phyloP scores from a whole-genome alignment of 805 yeast genomes.

The Dipodascopsis uninucleata region DNA sequence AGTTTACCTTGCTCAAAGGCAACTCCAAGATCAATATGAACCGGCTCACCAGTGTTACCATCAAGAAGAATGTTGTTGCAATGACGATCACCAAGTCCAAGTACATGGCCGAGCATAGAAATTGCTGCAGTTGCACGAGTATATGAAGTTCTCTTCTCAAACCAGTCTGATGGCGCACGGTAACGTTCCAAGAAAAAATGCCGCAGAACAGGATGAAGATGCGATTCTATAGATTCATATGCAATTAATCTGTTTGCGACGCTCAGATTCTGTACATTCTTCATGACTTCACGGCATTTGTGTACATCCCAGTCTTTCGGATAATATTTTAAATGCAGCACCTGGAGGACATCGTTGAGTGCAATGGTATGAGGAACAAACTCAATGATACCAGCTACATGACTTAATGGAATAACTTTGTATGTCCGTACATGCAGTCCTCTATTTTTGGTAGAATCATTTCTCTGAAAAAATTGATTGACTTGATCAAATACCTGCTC shows the following conservation, averaged over 20 bases:
- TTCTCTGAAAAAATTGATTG: constrained; percentile 55
- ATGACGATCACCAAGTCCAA: constrained; percentile 95
- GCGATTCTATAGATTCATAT: constrained; percentile 43
- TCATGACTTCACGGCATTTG: constrained; percentile 64
- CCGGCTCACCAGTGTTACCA: constrained; percentile 77
- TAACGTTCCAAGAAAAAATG: constrained; percentile 67
- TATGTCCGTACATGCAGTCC: constrained; percentile 70
- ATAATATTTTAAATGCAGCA: constrained; percentile 50
- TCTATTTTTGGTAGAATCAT: constrained; percentile 56
- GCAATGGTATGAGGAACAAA: constrained; percentile 78
- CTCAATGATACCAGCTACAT: constrained; percentile 82
- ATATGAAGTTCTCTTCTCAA: constrained; percentile 57
- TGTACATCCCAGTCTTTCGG: constrained; percentile 48
- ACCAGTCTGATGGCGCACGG: constrained; percentile 70
- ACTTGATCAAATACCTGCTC: constrained; percentile 92
- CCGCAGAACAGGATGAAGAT: constrained; percentile 64
- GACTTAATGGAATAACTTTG: constrained; percentile 85
- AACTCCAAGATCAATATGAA: constrained; percentile 93
- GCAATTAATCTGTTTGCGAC: constrained; percentile 40
- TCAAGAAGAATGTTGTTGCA: constrained; percentile 87
- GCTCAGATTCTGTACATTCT: constrained; percentile 48
- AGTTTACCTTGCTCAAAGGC: constrained; percentile 92
- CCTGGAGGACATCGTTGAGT: constrained; percentile 61
- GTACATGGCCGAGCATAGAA: constrained; percentile 79
- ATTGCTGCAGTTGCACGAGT: constrained; percentile 76